A percentile compares a stretch with the other conserved stretches of the same genome.
Evolutionary conservation across 805 yeast species (phyloP).

Genomic region (Priceomyces carsonii): DNA sequence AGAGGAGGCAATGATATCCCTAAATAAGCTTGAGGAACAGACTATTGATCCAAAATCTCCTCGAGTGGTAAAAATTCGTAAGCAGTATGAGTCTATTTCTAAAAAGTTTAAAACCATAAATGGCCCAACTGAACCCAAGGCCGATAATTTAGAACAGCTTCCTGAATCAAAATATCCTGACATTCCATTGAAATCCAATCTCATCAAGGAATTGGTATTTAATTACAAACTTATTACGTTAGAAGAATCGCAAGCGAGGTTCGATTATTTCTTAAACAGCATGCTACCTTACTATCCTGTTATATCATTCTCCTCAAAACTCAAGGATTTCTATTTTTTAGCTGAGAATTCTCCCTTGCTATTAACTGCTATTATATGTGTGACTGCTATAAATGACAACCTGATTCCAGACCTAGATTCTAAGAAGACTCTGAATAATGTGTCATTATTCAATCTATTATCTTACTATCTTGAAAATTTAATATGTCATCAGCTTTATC

Average conservation of each 20-base stretch:
- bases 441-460: conserved; percentile 42
- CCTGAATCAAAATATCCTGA: background rate
- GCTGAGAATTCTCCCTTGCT: conserved; percentile 44
- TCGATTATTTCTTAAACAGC: conserved; percentile 33
- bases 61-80: background rate
- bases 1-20: background rate
- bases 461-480: conserved; percentile 46
- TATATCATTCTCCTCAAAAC: conserved; percentile 37
- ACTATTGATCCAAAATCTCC: background rate
- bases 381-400: conserved; percentile 47
- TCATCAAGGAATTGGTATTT: conserved; percentile 35
- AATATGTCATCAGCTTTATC: conserved; percentile 44
- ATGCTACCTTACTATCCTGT: conserved; percentile 52
- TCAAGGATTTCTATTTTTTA: conserved; percentile 40
- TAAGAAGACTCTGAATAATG: conserved; percentile 13
- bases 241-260: conserved; percentile 36
- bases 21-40: background rate
- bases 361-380: conserved; percentile 44
- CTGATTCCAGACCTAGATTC: conserved; percentile 6
- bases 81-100: background rate
- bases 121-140: too few species aligned
- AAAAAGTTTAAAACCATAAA: too few species aligned
- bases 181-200: conserved; percentile 8
- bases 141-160: background rate
- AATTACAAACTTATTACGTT: conserved; percentile 30